Percentiles rank a stretch among this genome's conserved stretches.
Conservation (phyloP, 306 rosid species). For the Trichosanthes cucumerina region DNA sequence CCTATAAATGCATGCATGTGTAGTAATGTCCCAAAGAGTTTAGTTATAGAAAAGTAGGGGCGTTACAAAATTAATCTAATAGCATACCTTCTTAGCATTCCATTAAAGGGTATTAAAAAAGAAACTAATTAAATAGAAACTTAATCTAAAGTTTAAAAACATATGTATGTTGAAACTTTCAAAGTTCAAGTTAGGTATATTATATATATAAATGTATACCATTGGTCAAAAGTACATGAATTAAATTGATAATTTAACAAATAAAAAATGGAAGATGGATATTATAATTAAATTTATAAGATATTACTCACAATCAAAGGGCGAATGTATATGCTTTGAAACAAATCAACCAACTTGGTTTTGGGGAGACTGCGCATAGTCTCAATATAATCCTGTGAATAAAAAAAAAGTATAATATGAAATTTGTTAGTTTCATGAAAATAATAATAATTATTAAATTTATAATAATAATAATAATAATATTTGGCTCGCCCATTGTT, state of each 20-base stretch:
- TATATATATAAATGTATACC: background rate
- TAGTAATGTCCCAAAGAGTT: no score
- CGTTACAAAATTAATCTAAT: no score
- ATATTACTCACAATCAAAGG: constrained; percentile 19
- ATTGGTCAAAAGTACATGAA: background rate
- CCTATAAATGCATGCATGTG: no score
- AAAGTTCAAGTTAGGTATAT: no score
- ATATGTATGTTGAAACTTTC: background rate
- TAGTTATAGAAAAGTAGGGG: no score
- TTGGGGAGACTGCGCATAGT: constrained; percentile 24
- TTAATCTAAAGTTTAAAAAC: background rate
- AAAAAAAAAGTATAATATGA: background rate
- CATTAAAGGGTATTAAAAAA: no score
- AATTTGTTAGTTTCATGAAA: background rate
- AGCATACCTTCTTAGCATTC: no score
- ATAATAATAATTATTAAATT: no score
- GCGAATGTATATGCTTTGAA: constrained; percentile 19
- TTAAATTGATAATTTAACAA: background rate
- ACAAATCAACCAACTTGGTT: constrained; percentile 22
- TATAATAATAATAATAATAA: no score
- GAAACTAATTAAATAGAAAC: no score
- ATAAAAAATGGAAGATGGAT: background rate
- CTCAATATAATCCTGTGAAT: constrained; percentile 23
- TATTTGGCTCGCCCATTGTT: no score
- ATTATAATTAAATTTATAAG: background rate